Evolutionary conservation across 352 stramenopile genomes (phyloP), one percentile per base, ranked within the genome.

Genomic region (Hyaloperonospora arabidopsidis): DNA sequence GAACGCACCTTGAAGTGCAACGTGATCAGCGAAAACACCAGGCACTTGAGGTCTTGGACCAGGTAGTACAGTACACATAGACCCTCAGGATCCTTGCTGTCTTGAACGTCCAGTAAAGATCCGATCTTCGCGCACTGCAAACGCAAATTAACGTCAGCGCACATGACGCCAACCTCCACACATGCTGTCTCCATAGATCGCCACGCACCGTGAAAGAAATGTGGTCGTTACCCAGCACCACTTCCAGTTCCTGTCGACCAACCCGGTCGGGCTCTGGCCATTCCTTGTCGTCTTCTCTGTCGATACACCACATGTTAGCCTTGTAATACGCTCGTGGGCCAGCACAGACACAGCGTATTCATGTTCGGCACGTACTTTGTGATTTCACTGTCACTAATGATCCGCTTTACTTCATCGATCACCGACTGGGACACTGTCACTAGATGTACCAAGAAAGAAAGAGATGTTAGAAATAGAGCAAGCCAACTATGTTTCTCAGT

Each of bases 61-160:
- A 99, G 74, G 72, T 98, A 98, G 72, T 98, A 98, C 52, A 99
- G 95, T 46, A 90, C 80, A 17, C 83, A 72, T 18, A 98, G 74
- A 21, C 95, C 94, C 52, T 98, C 89, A 0, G 95, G 95, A 67
- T 99, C 96, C 28, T 97, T 93, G 73, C 89, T 98, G 57, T 97
- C 85, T 64, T 97, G 83, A 15, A 98, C 90, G 56, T 98, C 89
- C 32, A 96, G 65, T 46, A 98, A 70, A 46, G 89, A 97, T 15
- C 89, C 91, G 63, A 99, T 98, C 72, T 98, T 98, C 45, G 88
- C 76, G 58, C 91, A 98, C 76, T 97, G 51, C 22, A 58, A n/a
- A 21, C 36, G 15, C 35, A 55, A 57, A 1, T 4, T 32, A 50
- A 36, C 23, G 10, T 49, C 19, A 54, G n/a, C 28, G 18, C 10